A percentile compares a stretch with the other conserved stretches of the same genome.
phyloP scores from a whole-genome alignment of 805 yeast genomes.

The Babjeviella inositovora region DNA sequence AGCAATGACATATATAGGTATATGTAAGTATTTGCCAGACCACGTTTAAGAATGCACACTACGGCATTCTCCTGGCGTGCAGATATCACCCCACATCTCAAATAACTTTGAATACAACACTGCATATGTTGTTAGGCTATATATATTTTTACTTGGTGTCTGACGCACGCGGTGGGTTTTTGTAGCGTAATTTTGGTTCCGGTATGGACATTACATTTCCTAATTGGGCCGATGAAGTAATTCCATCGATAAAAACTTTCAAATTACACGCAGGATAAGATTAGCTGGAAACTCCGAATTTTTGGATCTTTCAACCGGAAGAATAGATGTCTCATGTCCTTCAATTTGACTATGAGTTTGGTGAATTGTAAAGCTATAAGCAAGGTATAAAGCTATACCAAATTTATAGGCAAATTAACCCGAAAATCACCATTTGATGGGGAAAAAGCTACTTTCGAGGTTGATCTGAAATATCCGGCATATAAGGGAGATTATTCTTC shows the following conservation, averaged over 20 bases:
- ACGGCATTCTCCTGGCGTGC: no score
- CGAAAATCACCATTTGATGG: slow-evolving; percentile 3
- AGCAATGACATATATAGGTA: no score
- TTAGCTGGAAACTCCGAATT: neutral
- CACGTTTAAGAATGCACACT: no score
- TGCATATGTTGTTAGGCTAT: no score
- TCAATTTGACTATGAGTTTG: neutral
- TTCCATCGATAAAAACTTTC: slow-evolving; percentile 11
- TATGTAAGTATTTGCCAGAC: no score
- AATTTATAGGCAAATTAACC: neutral
- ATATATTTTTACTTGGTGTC: no score
- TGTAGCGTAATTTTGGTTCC: neutral
- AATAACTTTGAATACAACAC: no score
- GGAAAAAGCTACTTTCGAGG: slow-evolving; percentile 8
- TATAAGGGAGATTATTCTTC: no score
- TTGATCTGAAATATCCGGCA: no score
- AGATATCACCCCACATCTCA: no score
- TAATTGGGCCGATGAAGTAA: slow-evolving; percentile 16
- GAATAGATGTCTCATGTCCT: no score
- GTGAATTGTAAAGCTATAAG: neutral
- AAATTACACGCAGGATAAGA: slow-evolving; percentile 4
- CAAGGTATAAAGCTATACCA: neutral
- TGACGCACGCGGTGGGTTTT: no score
- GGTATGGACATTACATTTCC: slow-evolving; percentile 11
- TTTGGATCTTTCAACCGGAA: neutral